phyloP scores from a whole-genome alignment of 2,329 filamentous ascomycete species.

The Paracoccidioides lutzii region DNA sequence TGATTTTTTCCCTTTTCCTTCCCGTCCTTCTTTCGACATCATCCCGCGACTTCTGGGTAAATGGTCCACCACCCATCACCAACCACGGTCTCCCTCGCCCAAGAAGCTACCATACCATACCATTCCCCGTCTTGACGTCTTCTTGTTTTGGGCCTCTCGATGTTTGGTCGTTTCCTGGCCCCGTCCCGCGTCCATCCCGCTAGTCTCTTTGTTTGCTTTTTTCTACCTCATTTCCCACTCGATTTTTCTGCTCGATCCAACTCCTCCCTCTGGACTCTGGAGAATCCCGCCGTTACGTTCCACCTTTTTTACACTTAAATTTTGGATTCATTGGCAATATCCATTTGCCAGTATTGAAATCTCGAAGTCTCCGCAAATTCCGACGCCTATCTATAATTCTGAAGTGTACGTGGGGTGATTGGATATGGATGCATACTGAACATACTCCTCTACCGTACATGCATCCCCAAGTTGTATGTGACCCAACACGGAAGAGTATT shows the following conservation, averaged over 20 bases:
- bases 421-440: too few species aligned
- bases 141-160: neutral
- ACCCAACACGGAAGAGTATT: too few species aligned
- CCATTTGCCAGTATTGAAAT: neutral
- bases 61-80: neutral
- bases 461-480: too few species aligned
- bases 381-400: neutral
- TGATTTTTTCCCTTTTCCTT: neutral
- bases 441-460: too few species aligned
- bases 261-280: neutral
- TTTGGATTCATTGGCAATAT: neutral
- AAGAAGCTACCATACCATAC: neutral
- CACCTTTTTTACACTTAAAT: neutral
- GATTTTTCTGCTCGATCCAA: neutral
- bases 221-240: neutral
- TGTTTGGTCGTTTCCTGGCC: neutral
- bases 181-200: neutral
- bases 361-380: neutral
- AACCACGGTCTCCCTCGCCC: neutral
- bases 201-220: neutral
- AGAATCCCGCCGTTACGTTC: neutral
- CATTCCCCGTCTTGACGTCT: neutral
- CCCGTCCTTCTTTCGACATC: neutral
- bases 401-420: neutral
- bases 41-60: neutral